Percentiles rank a stretch among this genome's conserved stretches.
Conservation (phyloP, 768 basidiomycete species). For the Tricholoma matsutake region DNA sequence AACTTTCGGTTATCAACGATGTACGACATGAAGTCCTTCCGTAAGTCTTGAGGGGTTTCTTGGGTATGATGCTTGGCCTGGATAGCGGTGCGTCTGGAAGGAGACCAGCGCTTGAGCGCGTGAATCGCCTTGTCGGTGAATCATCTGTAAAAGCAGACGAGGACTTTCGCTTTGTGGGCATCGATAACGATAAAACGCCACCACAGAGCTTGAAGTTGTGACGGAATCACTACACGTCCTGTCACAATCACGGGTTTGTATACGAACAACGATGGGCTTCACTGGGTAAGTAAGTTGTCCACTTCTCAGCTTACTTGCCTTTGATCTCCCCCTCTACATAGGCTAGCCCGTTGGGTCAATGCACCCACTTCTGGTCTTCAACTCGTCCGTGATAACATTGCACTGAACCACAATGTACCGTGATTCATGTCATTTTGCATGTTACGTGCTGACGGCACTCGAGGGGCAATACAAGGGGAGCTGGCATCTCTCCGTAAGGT, state of each 20-base stretch:
- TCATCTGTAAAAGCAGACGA: conserved; percentile 17
- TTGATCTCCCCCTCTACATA: conserved; percentile 24
- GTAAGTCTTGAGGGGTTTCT: conserved; percentile 9
- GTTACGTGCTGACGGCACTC: conserved; percentile 14
- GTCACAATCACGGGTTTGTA: conserved; percentile 24
- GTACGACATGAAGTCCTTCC: conserved; percentile 1
- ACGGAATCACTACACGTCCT: not conserved
- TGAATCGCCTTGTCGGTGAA: conserved; percentile 32
- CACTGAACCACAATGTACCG: conserved; percentile 63
- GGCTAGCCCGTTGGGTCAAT: conserved; percentile 79
- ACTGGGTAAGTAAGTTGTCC: conserved; percentile 51
- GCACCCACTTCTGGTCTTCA: conserved; percentile 72
- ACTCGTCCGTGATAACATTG: conserved; percentile 66
- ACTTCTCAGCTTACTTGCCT: not conserved
- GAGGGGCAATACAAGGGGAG: conserved; percentile 60
- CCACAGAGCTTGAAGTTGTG: too few relatives aligned
- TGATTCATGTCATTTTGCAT: conserved; percentile 13
- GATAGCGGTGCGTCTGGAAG: conserved; percentile 4
- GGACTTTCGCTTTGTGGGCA: conserved; percentile 48
- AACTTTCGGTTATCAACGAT: not conserved
- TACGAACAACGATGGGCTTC: conserved; percentile 46
- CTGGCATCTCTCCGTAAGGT: conserved; percentile 70
- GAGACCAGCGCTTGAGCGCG: conserved; percentile 18
- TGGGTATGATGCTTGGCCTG: conserved; percentile 5
- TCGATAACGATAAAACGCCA: conserved; percentile 9